phyloP scores from a whole-genome alignment of 2,329 filamentous ascomycete genomes.

The Cytospora leucostoma region DNA sequence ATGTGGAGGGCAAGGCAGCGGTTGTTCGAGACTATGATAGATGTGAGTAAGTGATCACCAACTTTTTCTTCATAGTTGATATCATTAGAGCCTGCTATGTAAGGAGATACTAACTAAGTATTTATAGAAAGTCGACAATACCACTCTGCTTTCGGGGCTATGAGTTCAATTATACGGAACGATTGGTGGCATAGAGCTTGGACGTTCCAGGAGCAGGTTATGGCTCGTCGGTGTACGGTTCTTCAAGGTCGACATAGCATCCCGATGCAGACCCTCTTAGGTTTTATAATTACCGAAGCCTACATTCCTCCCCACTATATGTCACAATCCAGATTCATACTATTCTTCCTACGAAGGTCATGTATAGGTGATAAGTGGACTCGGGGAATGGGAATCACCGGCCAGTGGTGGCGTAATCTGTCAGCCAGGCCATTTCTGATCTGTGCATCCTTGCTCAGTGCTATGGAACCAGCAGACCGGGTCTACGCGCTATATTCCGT shows the following conservation, averaged over 20 bases:
- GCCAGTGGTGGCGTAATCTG: too few species aligned
- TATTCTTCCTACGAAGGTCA: too few species aligned
- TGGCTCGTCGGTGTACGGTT: background rate
- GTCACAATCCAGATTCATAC: too few species aligned
- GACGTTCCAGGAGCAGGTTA: slow-evolving; percentile 5
- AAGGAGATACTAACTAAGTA: background rate
- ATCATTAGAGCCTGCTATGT: too few species aligned
- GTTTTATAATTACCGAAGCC: background rate
- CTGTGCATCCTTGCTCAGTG: background rate
- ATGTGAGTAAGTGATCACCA: too few species aligned
- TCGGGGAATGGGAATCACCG: too few species aligned
- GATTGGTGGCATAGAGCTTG: background rate
- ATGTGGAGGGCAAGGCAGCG: too few species aligned
- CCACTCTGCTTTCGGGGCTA: background rate
- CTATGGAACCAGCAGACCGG: background rate
- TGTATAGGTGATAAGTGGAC: too few species aligned
- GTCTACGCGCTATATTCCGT: background rate
- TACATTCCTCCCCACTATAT: too few species aligned
- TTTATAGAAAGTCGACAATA: fast-evolving
- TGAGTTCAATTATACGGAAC: background rate
- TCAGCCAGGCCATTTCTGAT: background rate
- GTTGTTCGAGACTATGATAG: too few species aligned
- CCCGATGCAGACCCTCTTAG: background rate
- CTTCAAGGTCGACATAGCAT: background rate
- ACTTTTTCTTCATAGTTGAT: too few species aligned